Percentiles rank a stretch among this genome's conserved stretches.
Conservation (phyloP, 2,329 filamentous ascomycete genomes). For the Paecilomyces dactylethromorphus region DNA sequence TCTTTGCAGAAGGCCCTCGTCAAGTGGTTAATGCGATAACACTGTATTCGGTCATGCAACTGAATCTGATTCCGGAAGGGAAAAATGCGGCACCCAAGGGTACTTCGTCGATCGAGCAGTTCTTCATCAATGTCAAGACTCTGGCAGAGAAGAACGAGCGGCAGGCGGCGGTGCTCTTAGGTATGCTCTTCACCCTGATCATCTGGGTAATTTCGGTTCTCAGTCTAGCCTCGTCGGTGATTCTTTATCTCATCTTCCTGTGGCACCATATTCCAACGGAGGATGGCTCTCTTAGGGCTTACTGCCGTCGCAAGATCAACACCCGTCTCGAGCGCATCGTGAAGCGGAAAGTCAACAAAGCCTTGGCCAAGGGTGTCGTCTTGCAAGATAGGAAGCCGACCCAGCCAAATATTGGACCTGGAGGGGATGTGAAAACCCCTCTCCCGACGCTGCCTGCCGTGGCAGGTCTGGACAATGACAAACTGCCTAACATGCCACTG, state of each 20-base stretch:
- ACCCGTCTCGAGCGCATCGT: constrained; percentile 78
- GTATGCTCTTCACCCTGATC: constrained; percentile 87
- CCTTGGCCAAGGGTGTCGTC: constrained; percentile 67
- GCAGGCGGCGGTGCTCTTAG: constrained; percentile 75
- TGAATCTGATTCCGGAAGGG: constrained; percentile 61
- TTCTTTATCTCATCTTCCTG: constrained; percentile 83
- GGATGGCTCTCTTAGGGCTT: constrained; percentile 74
- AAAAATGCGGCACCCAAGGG: constrained; percentile 48
- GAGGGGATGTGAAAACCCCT: constrained; percentile 16
- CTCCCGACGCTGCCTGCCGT: constrained; percentile 59
- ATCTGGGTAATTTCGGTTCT: constrained; percentile 82
- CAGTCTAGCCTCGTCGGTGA: constrained; percentile 61
- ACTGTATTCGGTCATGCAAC: constrained; percentile 73
- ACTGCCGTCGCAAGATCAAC: constrained; percentile 90
- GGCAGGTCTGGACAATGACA: constrained; percentile 41
- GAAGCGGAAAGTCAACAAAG: constrained; percentile 78
- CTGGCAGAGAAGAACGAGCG: constrained; percentile 68
- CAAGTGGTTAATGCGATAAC: constrained; percentile 88
- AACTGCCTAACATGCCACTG: constrained; percentile 19
- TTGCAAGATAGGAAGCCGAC: constrained; percentile 48
- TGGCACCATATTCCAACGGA: constrained; percentile 83
- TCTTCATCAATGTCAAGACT: constrained; percentile 73
- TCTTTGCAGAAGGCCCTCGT: constrained; percentile 86
- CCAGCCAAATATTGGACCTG: constrained; percentile 21
- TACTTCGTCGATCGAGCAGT: constrained; percentile 61